phyloP scores from a whole-genome alignment of 1,284 basidiomycete species.

The Pseudozyma tsukubaensis region DNA sequence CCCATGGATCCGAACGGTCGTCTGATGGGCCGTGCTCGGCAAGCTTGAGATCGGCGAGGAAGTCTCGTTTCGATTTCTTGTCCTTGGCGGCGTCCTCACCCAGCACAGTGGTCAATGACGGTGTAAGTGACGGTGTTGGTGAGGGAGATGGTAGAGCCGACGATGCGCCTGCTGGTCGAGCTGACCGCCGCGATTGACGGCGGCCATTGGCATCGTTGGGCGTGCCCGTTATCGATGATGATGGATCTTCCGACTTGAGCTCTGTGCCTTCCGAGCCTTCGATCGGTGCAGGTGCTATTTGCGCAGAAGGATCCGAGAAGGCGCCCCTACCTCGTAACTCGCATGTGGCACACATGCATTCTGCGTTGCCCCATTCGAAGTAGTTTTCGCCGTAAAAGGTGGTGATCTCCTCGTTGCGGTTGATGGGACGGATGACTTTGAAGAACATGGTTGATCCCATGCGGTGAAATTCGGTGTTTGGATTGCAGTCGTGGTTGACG shows the following conservation, averaged over 20 bases:
- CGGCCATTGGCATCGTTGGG: conserved; percentile 31
- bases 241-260: conserved; percentile 28
- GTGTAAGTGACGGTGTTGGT: conserved; percentile 41
- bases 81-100: conserved; percentile 32
- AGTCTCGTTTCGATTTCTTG: conserved; percentile 41
- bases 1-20: conserved; percentile 49
- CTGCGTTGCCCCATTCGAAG: conserved; percentile 86
- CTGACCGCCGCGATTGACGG: conserved; percentile 35
- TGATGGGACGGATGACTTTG: conserved; percentile 82
- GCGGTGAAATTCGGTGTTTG: conserved; percentile 87
- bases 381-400: conserved; percentile 70
- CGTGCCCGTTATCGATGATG: conserved; percentile 9
- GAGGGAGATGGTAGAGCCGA: conserved; percentile 44
- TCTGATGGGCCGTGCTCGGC: conserved; percentile 51
- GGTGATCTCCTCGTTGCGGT: conserved; percentile 84
- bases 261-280: conserved; percentile 19
- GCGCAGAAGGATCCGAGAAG: conserved; percentile 43
- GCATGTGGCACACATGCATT: conserved; percentile 90
- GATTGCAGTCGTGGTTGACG: conserved; percentile 93
- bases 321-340: conserved; percentile 79
- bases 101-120: conserved; percentile 18
- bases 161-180: conserved; percentile 25
- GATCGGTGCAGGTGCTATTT: not conserved
- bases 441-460: conserved; percentile 89
- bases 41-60: conserved; percentile 43